phyloP scores from a whole-genome alignment of 139 green algal species.

The Pycnococcus provasolii region DNA sequence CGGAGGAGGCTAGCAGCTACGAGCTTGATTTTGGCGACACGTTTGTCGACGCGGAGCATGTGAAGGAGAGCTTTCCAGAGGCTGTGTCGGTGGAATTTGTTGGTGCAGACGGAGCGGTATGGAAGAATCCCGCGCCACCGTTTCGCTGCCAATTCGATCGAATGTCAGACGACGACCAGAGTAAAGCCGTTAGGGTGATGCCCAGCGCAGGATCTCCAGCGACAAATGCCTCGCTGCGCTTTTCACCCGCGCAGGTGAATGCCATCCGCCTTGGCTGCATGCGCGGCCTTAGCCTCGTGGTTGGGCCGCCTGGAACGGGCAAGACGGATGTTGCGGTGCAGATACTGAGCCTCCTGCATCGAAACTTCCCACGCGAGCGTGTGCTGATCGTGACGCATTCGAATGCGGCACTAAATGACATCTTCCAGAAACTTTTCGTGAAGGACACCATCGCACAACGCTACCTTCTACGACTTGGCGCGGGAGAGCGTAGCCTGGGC shows the following conservation, averaged over 20 bases:
- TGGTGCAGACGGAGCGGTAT: constrained; percentile 6
- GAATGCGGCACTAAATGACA: constrained; percentile 92
- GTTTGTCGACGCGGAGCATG: constrained; percentile 80
- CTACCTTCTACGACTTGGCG: constrained; percentile 81
- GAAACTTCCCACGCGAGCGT: constrained; percentile 82
- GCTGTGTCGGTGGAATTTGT: constrained; percentile 36
- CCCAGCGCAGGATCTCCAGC: constrained; percentile 55
- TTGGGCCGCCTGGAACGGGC: constrained; percentile 88
- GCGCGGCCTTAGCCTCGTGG: constrained; percentile 87
- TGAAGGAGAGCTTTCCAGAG: constrained; percentile 69
- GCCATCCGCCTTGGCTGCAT: constrained; percentile 71
- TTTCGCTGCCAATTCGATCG: constrained; percentile 70
- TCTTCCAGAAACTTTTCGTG: constrained; percentile 73
- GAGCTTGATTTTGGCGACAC: constrained; percentile 92
- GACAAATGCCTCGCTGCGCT: constrained; percentile 69
- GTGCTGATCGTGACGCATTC: constrained; percentile 94
- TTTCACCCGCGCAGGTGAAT: constrained; percentile 77
- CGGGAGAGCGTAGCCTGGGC: constrained; percentile 85
- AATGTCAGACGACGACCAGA: background rate
- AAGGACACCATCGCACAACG: constrained; percentile 50
- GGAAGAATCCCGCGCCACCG: constrained; percentile 38
- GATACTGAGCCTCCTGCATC: constrained; percentile 83
- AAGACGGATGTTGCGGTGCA: constrained; percentile 94
- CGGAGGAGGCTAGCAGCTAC: constrained; percentile 38
- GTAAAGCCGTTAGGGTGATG: constrained; percentile 61